Percentiles rank a stretch among this genome's conserved stretches.
Conservation (phyloP, 257 asterid species). For the Plantago elongata region DNA sequence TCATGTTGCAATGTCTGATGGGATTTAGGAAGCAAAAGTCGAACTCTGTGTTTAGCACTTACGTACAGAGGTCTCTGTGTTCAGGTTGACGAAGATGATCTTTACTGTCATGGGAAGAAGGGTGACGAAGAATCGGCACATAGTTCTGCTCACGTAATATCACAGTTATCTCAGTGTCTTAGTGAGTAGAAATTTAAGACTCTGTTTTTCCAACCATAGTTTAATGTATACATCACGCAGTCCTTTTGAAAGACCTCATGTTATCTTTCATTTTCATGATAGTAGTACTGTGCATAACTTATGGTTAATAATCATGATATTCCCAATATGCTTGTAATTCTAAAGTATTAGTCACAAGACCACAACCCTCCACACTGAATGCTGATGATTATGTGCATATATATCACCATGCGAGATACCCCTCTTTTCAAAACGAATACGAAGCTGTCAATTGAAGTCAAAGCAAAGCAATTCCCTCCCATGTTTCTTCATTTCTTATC, state of each 20-base stretch:
- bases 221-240: background rate
- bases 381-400: background rate
- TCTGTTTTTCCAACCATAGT: background rate
- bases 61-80: constrained; percentile 23
- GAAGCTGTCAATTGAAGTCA: no score
- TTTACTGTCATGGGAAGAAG: constrained; percentile 50
- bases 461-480: no score
- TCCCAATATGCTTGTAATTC: no score
- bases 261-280: background rate
- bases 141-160: constrained; percentile 65
- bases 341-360: no score
- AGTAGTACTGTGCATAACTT: background rate
- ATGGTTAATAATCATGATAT: no score
- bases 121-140: constrained; percentile 46
- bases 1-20: background rate
- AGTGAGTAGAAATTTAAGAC: constrained; percentile 50
- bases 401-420: background rate
- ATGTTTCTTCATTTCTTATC: background rate
- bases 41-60: constrained; percentile 20
- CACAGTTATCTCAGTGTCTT: constrained; percentile 77
- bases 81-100: constrained; percentile 85
- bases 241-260: background rate
- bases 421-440: constrained; percentile 2
- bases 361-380: background rate
- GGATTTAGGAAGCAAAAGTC: constrained; percentile 2